Evolutionary conservation across 306 rosid species (phyloP).

Genomic region (Citrullus mucosospermus): DNA sequence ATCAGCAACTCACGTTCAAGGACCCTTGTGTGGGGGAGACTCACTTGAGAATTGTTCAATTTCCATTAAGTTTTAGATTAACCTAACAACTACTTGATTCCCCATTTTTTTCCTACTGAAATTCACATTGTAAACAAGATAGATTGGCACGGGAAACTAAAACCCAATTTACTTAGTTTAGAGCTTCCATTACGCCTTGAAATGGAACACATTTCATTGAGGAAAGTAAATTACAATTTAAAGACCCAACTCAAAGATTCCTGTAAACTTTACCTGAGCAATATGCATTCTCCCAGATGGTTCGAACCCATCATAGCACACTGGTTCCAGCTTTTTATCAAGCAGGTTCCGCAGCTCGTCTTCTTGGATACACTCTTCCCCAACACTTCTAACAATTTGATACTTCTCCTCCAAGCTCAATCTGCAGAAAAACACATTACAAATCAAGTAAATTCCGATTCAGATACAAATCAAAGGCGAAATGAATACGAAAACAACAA

Average conservation of each 20-base stretch:
- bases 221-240: not conserved
- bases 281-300: slow-evolving; percentile 96
- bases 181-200: not conserved
- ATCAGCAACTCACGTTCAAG: not conserved
- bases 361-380: slow-evolving; percentile 83
- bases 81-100: not conserved
- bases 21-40: not conserved
- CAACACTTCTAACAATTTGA: slow-evolving; percentile 50
- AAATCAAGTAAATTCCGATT: not conserved
- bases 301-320: slow-evolving; percentile 86
- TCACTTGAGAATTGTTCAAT: not conserved
- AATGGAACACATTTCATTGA: not conserved
- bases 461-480: not conserved
- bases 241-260: not conserved
- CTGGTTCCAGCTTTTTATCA: slow-evolving; percentile 49
- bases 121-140: not conserved
- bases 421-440: slow-evolving; percentile 11
- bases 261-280: slow-evolving; percentile 49
- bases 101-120: not conserved
- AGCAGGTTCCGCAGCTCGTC: slow-evolving; percentile 65
- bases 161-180: not conserved
- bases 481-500: not conserved
- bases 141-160: not conserved
- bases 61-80: not conserved
- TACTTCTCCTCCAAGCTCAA: slow-evolving; percentile 43